phyloP scores from a whole-genome alignment of 805 yeast species.

The Starmerella apicola region DNA sequence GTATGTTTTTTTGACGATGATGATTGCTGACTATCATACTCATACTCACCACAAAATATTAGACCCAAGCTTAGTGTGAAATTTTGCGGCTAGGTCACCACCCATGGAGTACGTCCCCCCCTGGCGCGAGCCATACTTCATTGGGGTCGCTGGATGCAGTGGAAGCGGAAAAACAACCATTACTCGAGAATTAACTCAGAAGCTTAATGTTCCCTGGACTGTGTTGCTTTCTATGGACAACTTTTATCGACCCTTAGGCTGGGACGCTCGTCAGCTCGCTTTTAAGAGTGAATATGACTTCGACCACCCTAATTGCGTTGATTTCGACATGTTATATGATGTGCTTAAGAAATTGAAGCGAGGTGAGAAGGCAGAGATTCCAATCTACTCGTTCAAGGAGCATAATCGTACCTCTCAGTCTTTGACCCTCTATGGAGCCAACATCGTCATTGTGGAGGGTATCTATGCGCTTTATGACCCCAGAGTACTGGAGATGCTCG shows the following conservation, averaged over 20 bases:
- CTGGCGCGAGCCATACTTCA: conserved; percentile 78
- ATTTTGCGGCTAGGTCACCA: neutral
- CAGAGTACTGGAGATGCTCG: conserved; percentile 61
- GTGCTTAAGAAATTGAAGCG: conserved; percentile 54
- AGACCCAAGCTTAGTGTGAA: no score
- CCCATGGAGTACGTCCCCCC: conserved; percentile 51
- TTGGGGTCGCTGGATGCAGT: conserved; percentile 66
- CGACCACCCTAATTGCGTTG: conserved; percentile 77
- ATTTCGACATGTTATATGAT: conserved; percentile 55
- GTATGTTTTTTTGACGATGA: no score
- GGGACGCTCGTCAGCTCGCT: conserved; percentile 51
- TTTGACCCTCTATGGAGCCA: conserved; percentile 83
- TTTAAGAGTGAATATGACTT: conserved; percentile 65
- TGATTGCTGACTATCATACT: no score
- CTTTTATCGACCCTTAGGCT: conserved; percentile 65
- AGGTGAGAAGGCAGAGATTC: conserved; percentile 54
- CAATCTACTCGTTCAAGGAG: conserved; percentile 54
- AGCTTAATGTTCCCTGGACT: conserved; percentile 71
- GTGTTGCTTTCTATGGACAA: conserved; percentile 81
- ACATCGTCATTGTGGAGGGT: conserved; percentile 86
- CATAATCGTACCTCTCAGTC: conserved; percentile 52
- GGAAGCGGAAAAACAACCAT: conserved; percentile 94
- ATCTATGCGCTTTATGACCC: conserved; percentile 68
- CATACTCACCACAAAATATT: no score
- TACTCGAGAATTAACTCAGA: conserved; percentile 67